These are phyloP conservation scores for Fusarium circinatum DNA, from an alignment of 2,329 filamentous ascomycete genomes.

Conservation along the genomic window DNA sequence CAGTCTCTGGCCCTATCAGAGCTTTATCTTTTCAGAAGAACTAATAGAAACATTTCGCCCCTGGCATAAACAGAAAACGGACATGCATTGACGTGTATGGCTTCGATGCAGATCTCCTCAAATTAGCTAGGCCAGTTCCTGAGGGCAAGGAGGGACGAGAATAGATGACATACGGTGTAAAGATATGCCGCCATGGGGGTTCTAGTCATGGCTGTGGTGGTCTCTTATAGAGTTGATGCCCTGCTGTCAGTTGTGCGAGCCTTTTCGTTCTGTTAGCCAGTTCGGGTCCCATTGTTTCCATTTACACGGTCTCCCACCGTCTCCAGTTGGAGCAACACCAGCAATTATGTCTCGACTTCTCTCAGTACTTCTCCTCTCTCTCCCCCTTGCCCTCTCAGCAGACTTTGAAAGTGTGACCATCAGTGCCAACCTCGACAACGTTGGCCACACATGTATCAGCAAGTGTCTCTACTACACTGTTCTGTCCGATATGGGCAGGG, in stretches of 20 bases:
- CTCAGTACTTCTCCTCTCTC: conserved; percentile 6
- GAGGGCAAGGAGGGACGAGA: neutral
- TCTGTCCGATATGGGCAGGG: conserved; percentile 31
- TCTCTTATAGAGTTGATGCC: conserved; percentile 15
- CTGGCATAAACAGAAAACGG: conserved; percentile 15
- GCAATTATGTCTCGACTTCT: conserved; percentile 21
- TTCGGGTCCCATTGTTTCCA: neutral
- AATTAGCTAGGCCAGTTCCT: neutral
- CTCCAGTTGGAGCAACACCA: neutral
- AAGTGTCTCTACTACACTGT: conserved; percentile 35
- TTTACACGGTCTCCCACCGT: neutral
- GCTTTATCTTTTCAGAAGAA: neutral
- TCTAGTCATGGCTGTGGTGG: neutral
- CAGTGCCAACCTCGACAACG: conserved; percentile 7
- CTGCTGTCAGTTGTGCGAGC: neutral
- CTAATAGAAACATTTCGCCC: conserved; percentile 29
- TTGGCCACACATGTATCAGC: conserved; percentile 34
- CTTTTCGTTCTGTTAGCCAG: neutral
- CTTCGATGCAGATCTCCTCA: conserved; percentile 7
- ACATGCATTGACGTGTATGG: conserved; percentile 11
- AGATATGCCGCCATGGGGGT: conserved; percentile 8
- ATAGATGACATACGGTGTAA: neutral
- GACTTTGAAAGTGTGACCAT: conserved; percentile 37
- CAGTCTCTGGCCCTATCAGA: conserved; percentile 2
- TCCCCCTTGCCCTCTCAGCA: conserved; percentile 1